Percentiles rank a stretch among this genome's conserved stretches.
These are phyloP conservation scores for Penstemon davidsonii DNA, from an alignment of 257 asterid species.

Conservation along the genomic window DNA sequence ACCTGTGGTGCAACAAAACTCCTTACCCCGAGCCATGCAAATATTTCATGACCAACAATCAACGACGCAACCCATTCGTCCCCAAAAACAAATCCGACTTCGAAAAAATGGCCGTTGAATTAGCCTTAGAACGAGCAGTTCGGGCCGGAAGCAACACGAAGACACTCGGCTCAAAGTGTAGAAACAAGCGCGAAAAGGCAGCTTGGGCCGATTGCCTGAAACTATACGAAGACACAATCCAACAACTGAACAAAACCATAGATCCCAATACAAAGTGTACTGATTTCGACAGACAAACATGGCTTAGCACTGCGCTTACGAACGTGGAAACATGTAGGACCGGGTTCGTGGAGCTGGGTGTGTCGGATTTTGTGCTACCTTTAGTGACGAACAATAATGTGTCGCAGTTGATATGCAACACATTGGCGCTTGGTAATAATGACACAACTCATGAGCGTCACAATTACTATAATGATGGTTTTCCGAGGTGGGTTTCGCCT, in stretches of 20 bases:
- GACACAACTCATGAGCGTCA: conserved; percentile 21
- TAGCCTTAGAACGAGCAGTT: conserved; percentile 50
- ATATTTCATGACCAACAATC: conserved; percentile 35
- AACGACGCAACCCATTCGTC: background rate
- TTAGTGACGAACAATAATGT: conserved; percentile 47
- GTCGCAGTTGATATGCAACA: conserved; percentile 56
- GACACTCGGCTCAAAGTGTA: conserved; percentile 44
- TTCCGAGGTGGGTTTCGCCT: conserved; percentile 41
- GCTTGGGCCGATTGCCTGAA: conserved; percentile 71
- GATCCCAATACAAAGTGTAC: conserved; percentile 44
- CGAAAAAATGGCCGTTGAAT: conserved; percentile 38
- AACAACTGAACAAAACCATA: conserved; percentile 54
- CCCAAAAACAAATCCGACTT: conserved; percentile 46
- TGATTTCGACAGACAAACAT: conserved; percentile 59
- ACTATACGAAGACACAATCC: conserved; percentile 45
- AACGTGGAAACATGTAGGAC: conserved; percentile 64
- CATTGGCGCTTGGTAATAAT: conserved; percentile 43
- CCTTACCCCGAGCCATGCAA: conserved; percentile 69
- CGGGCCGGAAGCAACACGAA: conserved; percentile 40
- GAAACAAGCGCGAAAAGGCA: conserved; percentile 48
- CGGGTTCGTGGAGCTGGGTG: conserved; percentile 61
- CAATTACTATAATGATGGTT: conserved; percentile 10
- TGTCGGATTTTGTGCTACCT: conserved; percentile 42
- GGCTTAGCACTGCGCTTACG: conserved; percentile 74
- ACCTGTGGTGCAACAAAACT: conserved; percentile 61